phyloP scores from a whole-genome alignment of 768 basidiomycete genomes.

The Tephrocybe sp. region DNA sequence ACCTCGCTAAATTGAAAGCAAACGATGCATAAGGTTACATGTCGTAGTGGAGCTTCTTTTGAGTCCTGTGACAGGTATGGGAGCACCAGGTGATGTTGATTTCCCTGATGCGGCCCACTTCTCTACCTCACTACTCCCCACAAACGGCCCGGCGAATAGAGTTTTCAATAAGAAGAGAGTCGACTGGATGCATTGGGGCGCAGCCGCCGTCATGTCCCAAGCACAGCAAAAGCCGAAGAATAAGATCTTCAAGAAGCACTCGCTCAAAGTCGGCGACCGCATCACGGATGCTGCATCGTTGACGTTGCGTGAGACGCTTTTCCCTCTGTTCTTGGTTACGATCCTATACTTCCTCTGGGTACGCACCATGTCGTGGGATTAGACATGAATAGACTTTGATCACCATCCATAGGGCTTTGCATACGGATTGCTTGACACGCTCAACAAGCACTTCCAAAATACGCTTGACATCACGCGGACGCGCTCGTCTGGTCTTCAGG shows the following conservation, averaged over 20 bases:
- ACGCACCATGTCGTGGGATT: background rate
- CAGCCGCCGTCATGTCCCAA: slow-evolving; percentile 7
- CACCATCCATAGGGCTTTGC: slow-evolving; percentile 25
- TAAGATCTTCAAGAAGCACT: slow-evolving; percentile 23
- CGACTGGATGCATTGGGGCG: background rate
- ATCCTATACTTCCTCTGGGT: slow-evolving; percentile 35
- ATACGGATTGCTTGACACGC: slow-evolving; percentile 30
- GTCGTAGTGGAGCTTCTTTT: slow-evolving; percentile 8
- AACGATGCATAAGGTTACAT: background rate
- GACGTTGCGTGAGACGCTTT: slow-evolving; percentile 28
- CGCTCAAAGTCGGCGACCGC: slow-evolving; percentile 29
- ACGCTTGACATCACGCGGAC: slow-evolving; percentile 30
- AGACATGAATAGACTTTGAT: background rate
- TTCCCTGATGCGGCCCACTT: slow-evolving; percentile 1
- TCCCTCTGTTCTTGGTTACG: slow-evolving; percentile 32
- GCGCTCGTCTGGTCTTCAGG: slow-evolving; percentile 32
- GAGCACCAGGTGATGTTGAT: slow-evolving; percentile 14
- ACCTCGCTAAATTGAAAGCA: no score
- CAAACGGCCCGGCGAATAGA: slow-evolving; percentile 11
- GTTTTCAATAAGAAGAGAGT: slow-evolving; percentile 3
- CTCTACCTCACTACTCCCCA: slow-evolving; percentile 1
- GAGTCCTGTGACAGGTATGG: slow-evolving; percentile 12
- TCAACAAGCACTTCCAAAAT: slow-evolving; percentile 33
- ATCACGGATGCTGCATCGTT: slow-evolving; percentile 28
- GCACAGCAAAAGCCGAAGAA: slow-evolving; percentile 2